Evolutionary conservation across 345 rosid species (phyloP), one percentile per base, ranked within the genome.

Genomic region (Mercurialis annua): DNA sequence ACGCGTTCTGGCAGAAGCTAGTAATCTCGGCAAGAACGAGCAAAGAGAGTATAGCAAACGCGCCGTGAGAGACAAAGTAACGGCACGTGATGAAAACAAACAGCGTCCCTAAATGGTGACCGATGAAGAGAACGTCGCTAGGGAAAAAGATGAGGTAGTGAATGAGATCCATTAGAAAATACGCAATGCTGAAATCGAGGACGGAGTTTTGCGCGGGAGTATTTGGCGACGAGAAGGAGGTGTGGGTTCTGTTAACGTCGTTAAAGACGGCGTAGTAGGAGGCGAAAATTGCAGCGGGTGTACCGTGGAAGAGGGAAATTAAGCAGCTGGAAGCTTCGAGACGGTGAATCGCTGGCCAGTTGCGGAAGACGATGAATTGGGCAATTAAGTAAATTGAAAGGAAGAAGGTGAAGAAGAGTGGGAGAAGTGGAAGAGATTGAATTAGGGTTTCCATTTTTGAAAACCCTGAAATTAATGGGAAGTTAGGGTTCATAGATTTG

Each of bases 31-130:
- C 97, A 7, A 94, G 86, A 66, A 88, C 51, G 52, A 94, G 44
- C 5, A 94, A 82, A 16, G 74, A 60, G 59, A 93, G 81, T 6
- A 94, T 76, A 4, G 92, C 87, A 64, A 72, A 87, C 0, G 97
- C 85, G 44, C 99, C 99, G 81, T 85, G 96, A 55, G 42, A 60
- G 67, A 83, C 92, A 33, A 85, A 23, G 82, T 82, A 79, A 0
- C 97, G 76, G 76, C 99, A 90, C 9, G 97, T 90, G 69, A 83
- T 23, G 76, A 94, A 84, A 62, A 90, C 99, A 82, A 93, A 89
- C 38, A 91, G 86, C 3, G 97, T 91, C 16, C 89, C 96, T 49
- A 84, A 34, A 73, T 94, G 99, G 69, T 91, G 99, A 44, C 82
- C 95, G 67, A 94, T 89, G 87, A 94, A 94, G 74, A 94, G 91